These are phyloP conservation scores for Chlamydomonas schloesseri DNA, from an alignment of 139 green algal species.

Conservation along the genomic window DNA sequence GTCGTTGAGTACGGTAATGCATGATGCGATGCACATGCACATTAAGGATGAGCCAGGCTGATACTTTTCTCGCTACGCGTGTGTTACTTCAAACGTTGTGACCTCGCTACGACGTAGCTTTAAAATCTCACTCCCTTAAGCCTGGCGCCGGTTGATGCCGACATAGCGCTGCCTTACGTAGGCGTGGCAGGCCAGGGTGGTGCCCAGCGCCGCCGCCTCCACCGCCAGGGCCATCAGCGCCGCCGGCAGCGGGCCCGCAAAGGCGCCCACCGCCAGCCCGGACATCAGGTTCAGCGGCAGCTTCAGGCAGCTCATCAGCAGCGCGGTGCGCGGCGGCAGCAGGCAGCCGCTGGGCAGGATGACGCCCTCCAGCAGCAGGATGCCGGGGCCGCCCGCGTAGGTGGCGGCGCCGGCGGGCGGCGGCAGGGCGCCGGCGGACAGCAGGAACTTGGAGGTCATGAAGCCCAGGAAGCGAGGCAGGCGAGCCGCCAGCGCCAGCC, in stretches of 20 bases:
- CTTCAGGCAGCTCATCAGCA: not conserved
- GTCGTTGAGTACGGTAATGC: too few species aligned
- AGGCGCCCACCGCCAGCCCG: not conserved
- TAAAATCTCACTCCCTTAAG: too few species aligned
- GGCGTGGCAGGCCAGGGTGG: slow-evolving; percentile 6
- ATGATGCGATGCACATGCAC: too few species aligned
- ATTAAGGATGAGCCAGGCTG: too few species aligned
- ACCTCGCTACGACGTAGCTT: too few species aligned
- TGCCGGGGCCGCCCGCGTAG: not conserved
- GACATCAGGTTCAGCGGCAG: slow-evolving; percentile 12
- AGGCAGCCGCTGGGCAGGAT: slow-evolving; percentile 6
- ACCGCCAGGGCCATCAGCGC: not conserved
- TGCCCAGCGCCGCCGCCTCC: not conserved
- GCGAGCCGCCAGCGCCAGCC: not conserved
- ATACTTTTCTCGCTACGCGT: too few species aligned
- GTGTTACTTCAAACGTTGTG: too few species aligned
- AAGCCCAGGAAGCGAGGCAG: slow-evolving; percentile 1
- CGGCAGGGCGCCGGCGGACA: not conserved
- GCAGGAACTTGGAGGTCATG: slow-evolving; percentile 3
- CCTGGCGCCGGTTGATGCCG: too few species aligned
- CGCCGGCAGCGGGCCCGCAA: not conserved
- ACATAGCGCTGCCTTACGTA: not conserved
- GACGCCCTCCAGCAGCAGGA: slow-evolving; percentile 10
- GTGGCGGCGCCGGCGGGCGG: not conserved
- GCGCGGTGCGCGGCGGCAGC: not conserved